Percentiles rank a stretch among this genome's conserved stretches.
phyloP scores from a whole-genome alignment of 768 basidiomycete species.

The Guyanaporus albipodus region DNA sequence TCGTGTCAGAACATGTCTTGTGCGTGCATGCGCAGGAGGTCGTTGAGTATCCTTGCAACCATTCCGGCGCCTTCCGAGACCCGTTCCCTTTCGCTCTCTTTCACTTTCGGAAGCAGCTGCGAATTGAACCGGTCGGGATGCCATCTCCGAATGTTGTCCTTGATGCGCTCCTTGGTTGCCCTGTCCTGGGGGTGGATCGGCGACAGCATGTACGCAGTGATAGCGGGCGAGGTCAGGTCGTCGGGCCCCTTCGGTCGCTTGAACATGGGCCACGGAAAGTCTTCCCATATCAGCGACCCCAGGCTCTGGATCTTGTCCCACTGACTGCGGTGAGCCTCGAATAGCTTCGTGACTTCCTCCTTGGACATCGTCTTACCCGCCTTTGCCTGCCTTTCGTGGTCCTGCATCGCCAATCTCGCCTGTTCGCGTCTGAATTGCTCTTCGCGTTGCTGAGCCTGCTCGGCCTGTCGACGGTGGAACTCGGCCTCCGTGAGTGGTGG shows the following conservation, averaged over 20 bases:
- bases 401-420: conserved; percentile 51
- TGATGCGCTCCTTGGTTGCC: conserved; percentile 64
- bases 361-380: conserved; percentile 48
- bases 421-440: conserved; percentile 69
- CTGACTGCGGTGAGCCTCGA: conserved; percentile 57
- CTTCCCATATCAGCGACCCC: conserved; percentile 53
- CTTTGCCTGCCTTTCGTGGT: conserved; percentile 42
- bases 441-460: conserved; percentile 60
- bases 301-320: conserved; percentile 47
- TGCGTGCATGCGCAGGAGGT: conserved; percentile 54
- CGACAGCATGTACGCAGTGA: conserved; percentile 61
- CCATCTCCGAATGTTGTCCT: conserved; percentile 72
- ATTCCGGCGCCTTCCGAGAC: conserved; percentile 70
- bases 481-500: conserved; percentile 43
- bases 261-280: conserved; percentile 74
- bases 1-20: conserved; percentile 35
- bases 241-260: conserved; percentile 53
- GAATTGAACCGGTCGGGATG: conserved; percentile 83
- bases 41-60: conserved; percentile 69
- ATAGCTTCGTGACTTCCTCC: conserved; percentile 53
- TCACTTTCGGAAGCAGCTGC: conserved; percentile 59
- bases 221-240: conserved; percentile 52
- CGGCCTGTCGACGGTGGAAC: conserved; percentile 60
- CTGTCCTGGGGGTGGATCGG: conserved; percentile 50
- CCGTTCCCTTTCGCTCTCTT: conserved; percentile 57